These are phyloP conservation scores for Draba incana DNA, from an alignment of 345 rosid genomes.

Conservation along the genomic window DNA sequence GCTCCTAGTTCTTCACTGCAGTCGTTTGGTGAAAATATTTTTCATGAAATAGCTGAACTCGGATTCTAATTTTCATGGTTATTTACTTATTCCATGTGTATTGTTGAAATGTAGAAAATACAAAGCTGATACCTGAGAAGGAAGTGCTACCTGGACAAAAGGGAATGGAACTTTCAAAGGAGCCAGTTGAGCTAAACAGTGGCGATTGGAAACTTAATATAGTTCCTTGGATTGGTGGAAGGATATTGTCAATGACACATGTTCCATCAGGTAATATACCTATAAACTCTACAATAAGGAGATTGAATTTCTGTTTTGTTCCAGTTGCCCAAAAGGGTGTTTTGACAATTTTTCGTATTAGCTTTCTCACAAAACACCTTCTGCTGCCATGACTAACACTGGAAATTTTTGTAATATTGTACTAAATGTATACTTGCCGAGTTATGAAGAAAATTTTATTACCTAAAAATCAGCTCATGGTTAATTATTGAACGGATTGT, in stretches of 20 bases:
- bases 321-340: neutral
- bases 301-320: neutral
- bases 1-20: neutral
- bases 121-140: slow-evolving; percentile 59
- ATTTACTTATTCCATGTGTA: slow-evolving; percentile 19
- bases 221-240: slow-evolving; percentile 95
- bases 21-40: slow-evolving; percentile 6
- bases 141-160: slow-evolving; percentile 58
- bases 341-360: neutral
- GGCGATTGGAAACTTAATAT: slow-evolving; percentile 73
- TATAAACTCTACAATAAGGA: neutral
- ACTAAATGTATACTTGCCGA: neutral
- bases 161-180: slow-evolving; percentile 66
- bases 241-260: slow-evolving; percentile 90
- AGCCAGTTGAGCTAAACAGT: slow-evolving; percentile 66
- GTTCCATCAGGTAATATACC: slow-evolving; percentile 72
- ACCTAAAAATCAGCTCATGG: neutral
- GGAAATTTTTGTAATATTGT: neutral
- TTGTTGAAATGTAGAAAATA: slow-evolving; percentile 53
- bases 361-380: neutral
- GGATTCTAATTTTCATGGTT: neutral
- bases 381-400: neutral
- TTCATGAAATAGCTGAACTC: neutral
- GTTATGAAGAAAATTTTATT: too few relatives aligned
- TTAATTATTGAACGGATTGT: neutral